Evolutionary conservation across 495 filamentous ascomycete species (phyloP).

Genomic region (Poronia punctata): DNA sequence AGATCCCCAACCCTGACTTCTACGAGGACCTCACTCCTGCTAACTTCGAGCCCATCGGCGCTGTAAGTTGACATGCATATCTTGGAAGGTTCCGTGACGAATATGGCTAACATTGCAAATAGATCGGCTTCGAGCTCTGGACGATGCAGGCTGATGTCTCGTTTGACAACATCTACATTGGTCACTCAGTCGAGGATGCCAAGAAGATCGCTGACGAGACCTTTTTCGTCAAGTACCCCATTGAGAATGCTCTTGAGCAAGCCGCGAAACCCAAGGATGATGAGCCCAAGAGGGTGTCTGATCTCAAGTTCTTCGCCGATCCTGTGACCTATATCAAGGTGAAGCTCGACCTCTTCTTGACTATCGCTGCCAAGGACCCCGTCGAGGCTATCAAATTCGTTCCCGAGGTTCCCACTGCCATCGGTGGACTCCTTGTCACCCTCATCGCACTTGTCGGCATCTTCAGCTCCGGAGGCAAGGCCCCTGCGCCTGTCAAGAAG

Average conservation of each 20-base stretch:
- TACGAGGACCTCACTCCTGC: slow-evolving; percentile 96
- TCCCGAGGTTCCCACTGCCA: slow-evolving; percentile 79
- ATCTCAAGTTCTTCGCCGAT: slow-evolving; percentile 88
- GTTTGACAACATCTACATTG: slow-evolving; percentile 99
- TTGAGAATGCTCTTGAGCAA: slow-evolving; percentile 79
- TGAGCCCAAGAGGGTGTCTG: slow-evolving; percentile 54
- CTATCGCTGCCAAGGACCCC: slow-evolving; percentile 79
- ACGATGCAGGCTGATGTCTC: slow-evolving; percentile 99
- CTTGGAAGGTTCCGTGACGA: neutral
- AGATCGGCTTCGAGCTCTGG: slow-evolving; percentile 99
- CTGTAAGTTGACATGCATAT: slow-evolving; percentile 51
- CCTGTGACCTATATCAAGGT: slow-evolving; percentile 82
- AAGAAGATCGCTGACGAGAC: slow-evolving; percentile 84
- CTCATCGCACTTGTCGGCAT: slow-evolving; percentile 62
- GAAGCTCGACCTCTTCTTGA: slow-evolving; percentile 84
- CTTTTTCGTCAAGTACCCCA: slow-evolving; percentile 82
- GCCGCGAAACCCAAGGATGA: slow-evolving; percentile 73
- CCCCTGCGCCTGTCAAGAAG: slow-evolving; percentile 44
- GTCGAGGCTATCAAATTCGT: slow-evolving; percentile 84
- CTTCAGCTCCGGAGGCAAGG: slow-evolving; percentile 33
- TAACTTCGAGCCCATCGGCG: slow-evolving; percentile 97
- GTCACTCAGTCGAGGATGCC: slow-evolving; percentile 92
- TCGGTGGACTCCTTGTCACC: slow-evolving; percentile 61
- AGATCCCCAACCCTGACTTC: slow-evolving; percentile 95
- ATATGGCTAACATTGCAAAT: slow-evolving; percentile 19